Evolutionary conservation across 176 grass and related monocot genomes (phyloP), one percentile per base, ranked within the genome.

Genomic region (Coix lacrymajobi): DNA sequence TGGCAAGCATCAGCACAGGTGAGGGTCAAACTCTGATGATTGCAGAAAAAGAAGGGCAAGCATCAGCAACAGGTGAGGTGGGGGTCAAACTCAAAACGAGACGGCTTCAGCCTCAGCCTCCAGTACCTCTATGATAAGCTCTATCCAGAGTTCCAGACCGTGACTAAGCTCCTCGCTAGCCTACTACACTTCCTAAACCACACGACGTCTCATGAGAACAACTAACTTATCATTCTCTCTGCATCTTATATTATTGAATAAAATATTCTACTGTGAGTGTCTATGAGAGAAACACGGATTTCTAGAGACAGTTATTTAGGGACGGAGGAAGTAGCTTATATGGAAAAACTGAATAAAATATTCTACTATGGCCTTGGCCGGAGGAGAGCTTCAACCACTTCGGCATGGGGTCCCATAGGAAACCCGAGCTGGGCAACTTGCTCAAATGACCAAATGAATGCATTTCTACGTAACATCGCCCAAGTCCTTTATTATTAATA

Each of bases 41-140:
- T 25, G 11, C 8, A 0, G 54, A 4, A 8, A 15, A 6, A 62
- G n/a, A 40, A 68, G 28, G 31, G 11, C 8, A 69, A 24, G 69
- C 45, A 51, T 70, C 33, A n/a, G 1, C 8, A 0, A n/a, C 13
- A 26, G 5, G 62, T 64, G 52, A 28, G 1, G 54, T n/a, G n/a
- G n/a, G n/a, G n/a, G 71, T 77, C 87, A 85, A 63, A n/a, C n/a
- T n/a, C n/a, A n/a, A n/a, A n/a, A 85, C 39, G 13, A 54, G 77
- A 89, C 74, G 82, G 77, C 71, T 85, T 75, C 69, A 71, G 22
- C 44, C 30, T 58, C 24, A 40, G 15, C 41, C 17, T 26, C 19
- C 5, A 11, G 40, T 19, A 24, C 36, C 26, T 51, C 48, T 52
- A 20, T 7, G 48, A 20, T 54, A 54, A 3, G 49, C 48, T 51